Conservation (phyloP, 129 eudicot genomes). For the Artemisia argyi region DNA sequence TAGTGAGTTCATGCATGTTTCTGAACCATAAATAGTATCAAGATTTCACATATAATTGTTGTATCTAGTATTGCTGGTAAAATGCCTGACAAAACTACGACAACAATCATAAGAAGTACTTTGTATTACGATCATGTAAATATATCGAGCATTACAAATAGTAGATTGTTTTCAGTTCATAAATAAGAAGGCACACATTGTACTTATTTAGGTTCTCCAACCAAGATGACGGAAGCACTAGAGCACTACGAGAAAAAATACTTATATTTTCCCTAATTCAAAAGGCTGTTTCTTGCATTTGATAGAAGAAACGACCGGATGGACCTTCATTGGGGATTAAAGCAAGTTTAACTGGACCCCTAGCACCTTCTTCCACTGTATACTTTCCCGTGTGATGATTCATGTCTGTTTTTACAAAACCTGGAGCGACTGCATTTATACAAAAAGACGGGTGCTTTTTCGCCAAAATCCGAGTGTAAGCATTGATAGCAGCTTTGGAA, state of each 20-base stretch:
- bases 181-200: background rate
- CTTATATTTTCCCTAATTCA: background rate
- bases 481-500: conserved; percentile 23
- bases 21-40: conserved; percentile 7
- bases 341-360: conserved; percentile 23
- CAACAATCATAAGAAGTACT: background rate
- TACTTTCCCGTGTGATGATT: conserved; percentile 11
- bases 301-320: conserved; percentile 23
- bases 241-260: background rate
- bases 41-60: conserved; percentile 16
- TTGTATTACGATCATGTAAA: background rate
- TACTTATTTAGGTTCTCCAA: background rate
- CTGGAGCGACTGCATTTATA: conserved; percentile 20
- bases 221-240: background rate
- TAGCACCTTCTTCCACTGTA: conserved; percentile 24
- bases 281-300: conserved; percentile 17
- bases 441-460: conserved; percentile 6
- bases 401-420: conserved; percentile 20
- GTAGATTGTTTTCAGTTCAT: too few relatives aligned
- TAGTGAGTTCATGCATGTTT: conserved; percentile 19
- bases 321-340: conserved; percentile 17
- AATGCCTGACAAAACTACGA: background rate
- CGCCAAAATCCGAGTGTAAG: conserved; percentile 22
- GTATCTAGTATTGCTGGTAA: background rate
- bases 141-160: background rate